Evolutionary conservation across 2,329 filamentous ascomycete species (phyloP), one percentile per base, ranked within the genome.

Genomic region (Chaetothyriales sp.): DNA sequence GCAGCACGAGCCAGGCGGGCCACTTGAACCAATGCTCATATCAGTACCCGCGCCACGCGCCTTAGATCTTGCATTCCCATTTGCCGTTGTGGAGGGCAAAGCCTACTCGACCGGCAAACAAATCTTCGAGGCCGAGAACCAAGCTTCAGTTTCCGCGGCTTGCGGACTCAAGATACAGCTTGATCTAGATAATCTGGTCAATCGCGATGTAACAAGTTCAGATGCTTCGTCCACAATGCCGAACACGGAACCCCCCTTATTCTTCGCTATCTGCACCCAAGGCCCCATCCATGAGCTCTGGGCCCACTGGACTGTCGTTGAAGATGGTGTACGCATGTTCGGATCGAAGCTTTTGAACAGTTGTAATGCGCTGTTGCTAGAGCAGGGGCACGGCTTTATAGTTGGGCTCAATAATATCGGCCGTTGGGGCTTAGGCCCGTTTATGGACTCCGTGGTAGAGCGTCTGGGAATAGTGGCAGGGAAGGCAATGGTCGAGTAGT

Each of bases 271-370:
- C 49, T 54, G 43, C 47, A 61, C 55, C 18, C 25, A 60, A 51
- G 57, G 59, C 43, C 59, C 59, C 25, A 47, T 55, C 50, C 54
- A 59, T 45, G 54, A 60, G 59, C 55, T 61, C 50, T 61, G 51
- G 56, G 50, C 48, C 43, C 56, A 61, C 49, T 52, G 46, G 5
- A 55, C 53, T 19, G 12, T 9, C 18, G 32, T 50, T 28, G 48
- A 55, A 26, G 51, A 46, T 5, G 48, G 28, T 44, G n/a, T 42
- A 19, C 53, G 50, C 28, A 52, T 18, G 5, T 54, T 54, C 48
- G 46, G 52, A 9, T 44, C 45, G 53, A 50, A 47, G 44, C 50
- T 54, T 15, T 12, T 50, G 15, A 49, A 52, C n/a, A 50, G 39
- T 43, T 52, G 47, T 22, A 52, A 52, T 43, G 53, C 19, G 7